Evolutionary conservation across 2,329 filamentous ascomycete species (phyloP).

Genomic region (Penicillium sp.): DNA sequence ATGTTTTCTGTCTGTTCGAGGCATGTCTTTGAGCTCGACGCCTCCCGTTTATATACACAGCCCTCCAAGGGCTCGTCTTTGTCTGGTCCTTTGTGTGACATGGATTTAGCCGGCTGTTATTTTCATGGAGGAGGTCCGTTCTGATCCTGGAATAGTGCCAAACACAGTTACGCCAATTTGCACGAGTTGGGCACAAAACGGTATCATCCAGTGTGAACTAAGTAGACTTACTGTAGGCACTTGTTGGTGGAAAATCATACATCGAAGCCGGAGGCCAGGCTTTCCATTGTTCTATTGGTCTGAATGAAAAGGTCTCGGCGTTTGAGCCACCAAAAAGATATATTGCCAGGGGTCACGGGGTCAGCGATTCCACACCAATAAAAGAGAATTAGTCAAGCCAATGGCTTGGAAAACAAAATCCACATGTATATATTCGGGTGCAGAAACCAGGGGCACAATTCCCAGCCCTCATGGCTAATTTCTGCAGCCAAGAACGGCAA

Average conservation of each 20-base stretch:
- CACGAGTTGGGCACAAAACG: background rate
- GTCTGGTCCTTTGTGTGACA: background rate
- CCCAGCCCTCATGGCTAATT: background rate
- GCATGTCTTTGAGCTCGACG: background rate
- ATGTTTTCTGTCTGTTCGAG: background rate
- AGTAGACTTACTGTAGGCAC: background rate
- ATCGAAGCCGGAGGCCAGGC: background rate
- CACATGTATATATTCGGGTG: background rate
- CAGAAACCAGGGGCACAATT: background rate
- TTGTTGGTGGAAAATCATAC: background rate
- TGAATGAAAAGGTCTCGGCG: background rate
- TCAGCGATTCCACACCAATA: background rate
- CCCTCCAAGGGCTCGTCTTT: background rate
- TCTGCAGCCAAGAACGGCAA: constrained; percentile 3
- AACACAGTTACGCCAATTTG: constrained; percentile 2
- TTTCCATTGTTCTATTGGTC: background rate
- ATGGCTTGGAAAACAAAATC: background rate
- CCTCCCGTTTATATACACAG: background rate
- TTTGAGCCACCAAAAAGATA: background rate
- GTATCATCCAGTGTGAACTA: background rate
- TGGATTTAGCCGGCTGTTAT: background rate
- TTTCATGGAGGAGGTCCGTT: constrained; percentile 6
- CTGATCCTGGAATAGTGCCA: constrained; percentile 12
- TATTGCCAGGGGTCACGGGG: background rate
- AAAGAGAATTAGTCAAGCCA: background rate